Conservation (phyloP, 768 basidiomycete genomes). For the Rhodocollybia butyracea region DNA sequence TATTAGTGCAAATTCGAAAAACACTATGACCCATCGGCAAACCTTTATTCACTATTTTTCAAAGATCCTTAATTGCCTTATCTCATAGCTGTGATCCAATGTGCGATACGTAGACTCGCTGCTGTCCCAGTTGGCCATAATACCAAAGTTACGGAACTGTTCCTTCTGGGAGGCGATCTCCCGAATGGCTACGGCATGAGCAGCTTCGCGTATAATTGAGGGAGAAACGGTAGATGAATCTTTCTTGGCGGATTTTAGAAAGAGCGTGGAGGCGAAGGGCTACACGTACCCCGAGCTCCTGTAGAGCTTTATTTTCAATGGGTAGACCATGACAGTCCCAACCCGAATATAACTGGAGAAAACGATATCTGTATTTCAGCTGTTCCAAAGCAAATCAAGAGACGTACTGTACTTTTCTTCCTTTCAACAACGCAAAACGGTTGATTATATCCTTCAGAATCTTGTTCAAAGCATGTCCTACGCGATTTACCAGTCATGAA, state of each 20-base stretch:
- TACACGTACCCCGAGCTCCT: conserved; percentile 61
- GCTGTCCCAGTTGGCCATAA: conserved; percentile 89
- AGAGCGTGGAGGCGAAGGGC: not conserved
- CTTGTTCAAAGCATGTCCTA: conserved; percentile 96
- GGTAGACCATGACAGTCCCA: conserved; percentile 99
- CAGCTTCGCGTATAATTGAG: conserved; percentile 62
- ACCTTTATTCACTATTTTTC: conserved; percentile 88
- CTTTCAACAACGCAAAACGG: conserved; percentile 77
- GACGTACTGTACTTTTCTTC: conserved; percentile 77
- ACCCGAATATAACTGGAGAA: conserved; percentile 77
- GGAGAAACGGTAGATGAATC: conserved; percentile 57
- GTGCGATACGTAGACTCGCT: conserved; percentile 75
- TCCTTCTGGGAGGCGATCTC: conserved; percentile 74
- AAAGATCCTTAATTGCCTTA: conserved; percentile 83
- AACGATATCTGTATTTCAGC: not conserved
- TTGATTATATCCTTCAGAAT: conserved; percentile 95
- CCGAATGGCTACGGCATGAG: conserved; percentile 65
- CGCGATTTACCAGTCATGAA: not conserved
- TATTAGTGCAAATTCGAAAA: not conserved
- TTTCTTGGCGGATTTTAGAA: conserved; percentile 33
- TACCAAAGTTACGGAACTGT: conserved; percentile 78
- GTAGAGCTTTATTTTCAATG: conserved; percentile 91
- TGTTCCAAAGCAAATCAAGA: not conserved
- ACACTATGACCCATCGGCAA: conserved; percentile 1
- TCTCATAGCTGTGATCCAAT: conserved; percentile 83